These are phyloP conservation scores for Silene coronaria DNA, from an alignment of 179 eudicot species.

Conservation along the genomic window DNA sequence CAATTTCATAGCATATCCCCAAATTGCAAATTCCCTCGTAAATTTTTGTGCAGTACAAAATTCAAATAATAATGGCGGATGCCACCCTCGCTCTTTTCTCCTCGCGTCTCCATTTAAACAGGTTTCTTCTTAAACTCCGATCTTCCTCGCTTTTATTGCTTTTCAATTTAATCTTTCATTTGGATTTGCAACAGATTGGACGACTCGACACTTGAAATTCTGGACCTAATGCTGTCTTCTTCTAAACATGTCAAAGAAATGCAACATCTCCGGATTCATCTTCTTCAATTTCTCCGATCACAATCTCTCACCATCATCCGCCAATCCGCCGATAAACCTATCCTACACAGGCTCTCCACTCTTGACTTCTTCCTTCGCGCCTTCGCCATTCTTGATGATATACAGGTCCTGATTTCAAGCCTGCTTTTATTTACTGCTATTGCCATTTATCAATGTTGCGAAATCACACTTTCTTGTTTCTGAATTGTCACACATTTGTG, in stretches of 20 bases:
- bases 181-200: slow-evolving; percentile 43
- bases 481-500: too few species aligned
- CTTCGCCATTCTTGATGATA: slow-evolving; percentile 54
- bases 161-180: not conserved
- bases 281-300: slow-evolving; percentile 45
- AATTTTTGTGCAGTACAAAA: too few species aligned
- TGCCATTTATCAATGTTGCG: too few species aligned
- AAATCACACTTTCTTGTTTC: too few species aligned
- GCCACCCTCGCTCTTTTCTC: slow-evolving; percentile 46
- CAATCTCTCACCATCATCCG: slow-evolving; percentile 49
- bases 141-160: too few species aligned
- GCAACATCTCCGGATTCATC: slow-evolving; percentile 31
- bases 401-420: slow-evolving; percentile 34
- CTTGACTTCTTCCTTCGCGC: slow-evolving; percentile 64
- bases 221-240: slow-evolving; percentile 41
- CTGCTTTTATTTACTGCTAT: not conserved
- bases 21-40: too few species aligned
- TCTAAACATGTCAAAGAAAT: slow-evolving; percentile 48
- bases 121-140: slow-evolving; percentile 23
- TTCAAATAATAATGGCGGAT: slow-evolving; percentile 29
- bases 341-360: slow-evolving; percentile 42
- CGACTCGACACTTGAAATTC: slow-evolving; percentile 49
- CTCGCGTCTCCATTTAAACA: slow-evolving; percentile 43
- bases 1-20: too few species aligned
- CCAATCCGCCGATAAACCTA: slow-evolving; percentile 39